These are phyloP conservation scores for Aspergillus ustus DNA, from an alignment of 2,329 filamentous ascomycete genomes.

Conservation along the genomic window DNA sequence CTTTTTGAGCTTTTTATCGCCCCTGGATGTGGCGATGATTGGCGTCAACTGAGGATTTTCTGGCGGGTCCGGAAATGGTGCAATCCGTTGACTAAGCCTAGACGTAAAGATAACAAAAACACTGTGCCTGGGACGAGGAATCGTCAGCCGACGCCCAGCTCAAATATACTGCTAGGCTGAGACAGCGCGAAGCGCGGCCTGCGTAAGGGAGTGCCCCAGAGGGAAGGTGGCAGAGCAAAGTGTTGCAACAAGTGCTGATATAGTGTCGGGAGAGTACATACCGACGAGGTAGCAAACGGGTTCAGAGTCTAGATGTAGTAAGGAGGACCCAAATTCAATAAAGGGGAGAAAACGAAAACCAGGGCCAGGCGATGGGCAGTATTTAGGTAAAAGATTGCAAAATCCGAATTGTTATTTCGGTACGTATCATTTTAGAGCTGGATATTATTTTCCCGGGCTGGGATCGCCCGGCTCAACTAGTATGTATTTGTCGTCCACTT, in stretches of 20 bases:
- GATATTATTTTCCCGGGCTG: slow-evolving; percentile 13
- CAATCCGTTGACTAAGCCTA: slow-evolving; percentile 29
- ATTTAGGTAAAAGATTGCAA: not conserved
- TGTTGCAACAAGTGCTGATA: not conserved
- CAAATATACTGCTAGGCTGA: not conserved
- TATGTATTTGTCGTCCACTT: slow-evolving; percentile 16
- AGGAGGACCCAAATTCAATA: not conserved
- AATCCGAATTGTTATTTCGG: not conserved
- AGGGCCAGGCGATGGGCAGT: not conserved
- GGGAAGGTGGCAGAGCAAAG: not conserved
- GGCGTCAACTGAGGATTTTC: not conserved
- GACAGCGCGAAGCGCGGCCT: slow-evolving; percentile 7
- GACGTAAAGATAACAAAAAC: slow-evolving; percentile 12
- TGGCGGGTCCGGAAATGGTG: slow-evolving; percentile 20
- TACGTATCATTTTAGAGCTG: not conserved
- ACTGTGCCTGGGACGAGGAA: not conserved
- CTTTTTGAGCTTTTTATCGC: slow-evolving; percentile 17
- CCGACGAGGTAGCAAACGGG: not conserved
- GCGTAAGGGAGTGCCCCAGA: not conserved
- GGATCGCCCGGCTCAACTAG: slow-evolving; percentile 17
- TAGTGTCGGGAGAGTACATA: not conserved
- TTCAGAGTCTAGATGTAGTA: not conserved
- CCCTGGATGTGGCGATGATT: slow-evolving; percentile 12
- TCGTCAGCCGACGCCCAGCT: not conserved
- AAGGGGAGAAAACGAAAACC: not conserved